A percentile compares a stretch with the other conserved stretches of the same genome.
Evolutionary conservation across 441 rosid genomes (phyloP).

Genomic region (Mallotus repandus): DNA sequence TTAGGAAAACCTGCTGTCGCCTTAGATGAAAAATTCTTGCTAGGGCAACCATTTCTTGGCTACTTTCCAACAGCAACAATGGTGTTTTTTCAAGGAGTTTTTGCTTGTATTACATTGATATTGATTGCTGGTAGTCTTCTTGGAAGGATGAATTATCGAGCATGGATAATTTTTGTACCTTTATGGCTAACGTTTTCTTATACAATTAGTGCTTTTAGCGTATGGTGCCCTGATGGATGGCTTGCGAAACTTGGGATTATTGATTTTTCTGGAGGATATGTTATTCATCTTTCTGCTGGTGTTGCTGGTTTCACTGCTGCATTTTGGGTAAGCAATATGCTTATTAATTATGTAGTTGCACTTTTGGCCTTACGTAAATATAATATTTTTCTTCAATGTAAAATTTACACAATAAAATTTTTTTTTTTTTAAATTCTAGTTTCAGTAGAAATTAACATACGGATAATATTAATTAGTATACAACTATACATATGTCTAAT

Average conservation of each 20-base stretch:
- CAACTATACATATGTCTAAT: too few relatives aligned
- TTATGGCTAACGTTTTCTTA: conserved; percentile 55
- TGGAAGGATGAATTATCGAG: conserved; percentile 58
- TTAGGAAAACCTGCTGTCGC: conserved; percentile 43
- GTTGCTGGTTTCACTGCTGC: conserved; percentile 64
- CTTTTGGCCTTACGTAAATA: background rate
- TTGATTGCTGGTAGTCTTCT: conserved; percentile 48
- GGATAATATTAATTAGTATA: too few relatives aligned
- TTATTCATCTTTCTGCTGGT: conserved; percentile 60
- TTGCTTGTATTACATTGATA: conserved; percentile 57
- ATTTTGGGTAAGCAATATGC: conserved; percentile 40
- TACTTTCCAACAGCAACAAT: conserved; percentile 43
- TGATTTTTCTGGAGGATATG: conserved; percentile 62
- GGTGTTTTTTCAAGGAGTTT: conserved; percentile 52
- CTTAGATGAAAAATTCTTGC: conserved; percentile 37
- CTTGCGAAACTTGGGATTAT: conserved; percentile 39
- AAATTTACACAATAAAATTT: too few relatives aligned
- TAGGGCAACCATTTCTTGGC: conserved; percentile 19
- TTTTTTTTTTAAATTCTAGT: too few relatives aligned
- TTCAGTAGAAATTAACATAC: too few relatives aligned
- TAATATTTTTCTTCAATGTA: background rate
- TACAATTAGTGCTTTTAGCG: conserved; percentile 46
- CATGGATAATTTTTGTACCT: conserved; percentile 62
- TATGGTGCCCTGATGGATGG: conserved; percentile 54
- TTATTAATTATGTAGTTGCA: background rate